Conservation (phyloP, 495 filamentous ascomycete genomes). For the Talaromyces wortmannii region DNA sequence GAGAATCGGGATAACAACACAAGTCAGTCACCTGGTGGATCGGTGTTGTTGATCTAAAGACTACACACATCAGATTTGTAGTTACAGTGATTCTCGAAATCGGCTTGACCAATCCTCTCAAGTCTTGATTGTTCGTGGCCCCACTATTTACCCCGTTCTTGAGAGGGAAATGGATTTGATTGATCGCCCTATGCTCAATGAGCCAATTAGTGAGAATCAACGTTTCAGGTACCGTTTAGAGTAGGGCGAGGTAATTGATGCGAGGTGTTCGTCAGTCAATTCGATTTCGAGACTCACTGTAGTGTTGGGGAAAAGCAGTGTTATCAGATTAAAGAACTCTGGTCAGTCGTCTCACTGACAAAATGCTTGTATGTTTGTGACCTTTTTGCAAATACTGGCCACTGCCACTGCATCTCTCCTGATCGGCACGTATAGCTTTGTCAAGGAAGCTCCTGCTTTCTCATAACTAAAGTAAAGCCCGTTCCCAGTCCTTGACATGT, state of each 20-base stretch:
- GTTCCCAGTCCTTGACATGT: background rate
- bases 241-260: no score
- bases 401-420: background rate
- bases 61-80: background rate
- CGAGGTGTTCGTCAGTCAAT: no score
- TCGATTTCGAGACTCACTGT: no score
- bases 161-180: no score
- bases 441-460: background rate
- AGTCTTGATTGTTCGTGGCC: no score
- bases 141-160: no score
- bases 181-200: no score
- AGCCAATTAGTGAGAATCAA: no score
- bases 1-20: background rate
- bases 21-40: slow-evolving; percentile 2
- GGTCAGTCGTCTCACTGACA: background rate
- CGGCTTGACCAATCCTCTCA: no score
- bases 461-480: background rate
- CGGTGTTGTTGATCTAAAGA: background rate
- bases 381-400: slow-evolving; percentile 1
- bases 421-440: background rate
- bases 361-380: background rate
- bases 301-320: no score
- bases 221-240: no score
- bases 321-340: background rate
- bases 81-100: no score